These are phyloP conservation scores for Plasmopara halstedii DNA, from an alignment of 352 stramenopile species.

Conservation along the genomic window DNA sequence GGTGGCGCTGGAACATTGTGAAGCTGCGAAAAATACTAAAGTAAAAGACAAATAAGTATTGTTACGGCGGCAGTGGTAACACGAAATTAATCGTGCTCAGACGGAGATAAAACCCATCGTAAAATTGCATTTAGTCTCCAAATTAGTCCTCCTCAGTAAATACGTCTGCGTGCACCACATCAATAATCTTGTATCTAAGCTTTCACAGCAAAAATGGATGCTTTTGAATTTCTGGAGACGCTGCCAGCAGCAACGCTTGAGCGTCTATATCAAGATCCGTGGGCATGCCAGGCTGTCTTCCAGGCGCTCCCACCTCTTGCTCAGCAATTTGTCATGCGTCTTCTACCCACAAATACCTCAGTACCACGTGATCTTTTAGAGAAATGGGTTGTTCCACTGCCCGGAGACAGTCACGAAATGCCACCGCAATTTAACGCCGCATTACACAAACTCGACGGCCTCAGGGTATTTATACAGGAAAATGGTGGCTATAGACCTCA, in stretches of 20 bases:
- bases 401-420: slow-evolving; percentile 23
- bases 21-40: too few relatives aligned
- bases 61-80: too few relatives aligned
- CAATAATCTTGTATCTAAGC: too few relatives aligned
- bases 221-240: slow-evolving; percentile 83
- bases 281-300: slow-evolving; percentile 86
- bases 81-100: too few relatives aligned
- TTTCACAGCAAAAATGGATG: slow-evolving; percentile 70
- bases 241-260: slow-evolving; percentile 66
- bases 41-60: too few relatives aligned
- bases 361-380: slow-evolving; percentile 47
- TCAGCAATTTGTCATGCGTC: slow-evolving; percentile 87
- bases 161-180: too few relatives aligned
- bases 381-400: slow-evolving; percentile 58
- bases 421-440: slow-evolving; percentile 45
- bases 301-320: slow-evolving; percentile 78
- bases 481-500: slow-evolving; percentile 39
- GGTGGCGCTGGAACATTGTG: too few relatives aligned
- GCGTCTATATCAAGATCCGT: slow-evolving; percentile 77
- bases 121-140: too few relatives aligned
- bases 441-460: slow-evolving; percentile 44
- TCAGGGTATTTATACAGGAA: slow-evolving; percentile 51
- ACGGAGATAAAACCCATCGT: too few relatives aligned
- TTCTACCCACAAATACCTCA: slow-evolving; percentile 54
- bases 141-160: too few relatives aligned